These are phyloP conservation scores for Rhodotorula babjevae DNA, from an alignment of 768 basidiomycete species.

Conservation along the genomic window DNA sequence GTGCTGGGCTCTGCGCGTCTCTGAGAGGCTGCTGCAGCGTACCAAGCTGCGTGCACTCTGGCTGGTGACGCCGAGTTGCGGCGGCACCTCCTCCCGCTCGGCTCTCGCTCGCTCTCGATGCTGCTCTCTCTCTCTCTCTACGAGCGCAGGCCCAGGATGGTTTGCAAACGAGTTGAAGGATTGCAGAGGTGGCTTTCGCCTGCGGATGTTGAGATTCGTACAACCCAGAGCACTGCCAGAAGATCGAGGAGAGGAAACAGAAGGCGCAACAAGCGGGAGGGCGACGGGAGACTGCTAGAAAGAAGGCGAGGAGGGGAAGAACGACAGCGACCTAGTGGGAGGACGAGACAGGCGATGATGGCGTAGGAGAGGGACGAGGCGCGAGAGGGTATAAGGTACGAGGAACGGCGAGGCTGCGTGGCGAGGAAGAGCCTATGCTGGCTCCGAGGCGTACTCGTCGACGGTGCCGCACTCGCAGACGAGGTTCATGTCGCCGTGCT, in stretches of 20 bases:
- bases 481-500: conserved; percentile 82
- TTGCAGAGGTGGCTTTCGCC: not conserved
- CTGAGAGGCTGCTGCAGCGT: too few relatives aligned
- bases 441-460: conserved; percentile 32
- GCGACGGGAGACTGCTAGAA: not conserved
- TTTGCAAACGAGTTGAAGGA: not conserved
- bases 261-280: not conserved
- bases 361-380: not conserved
- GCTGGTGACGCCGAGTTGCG: too few relatives aligned
- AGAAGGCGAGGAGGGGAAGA: not conserved
- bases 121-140: too few relatives aligned
- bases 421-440: too few relatives aligned
- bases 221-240: not conserved
- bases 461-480: conserved; percentile 50
- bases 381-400: not conserved
- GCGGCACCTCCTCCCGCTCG: too few relatives aligned
- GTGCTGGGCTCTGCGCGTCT: too few relatives aligned
- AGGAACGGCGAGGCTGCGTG: not conserved
- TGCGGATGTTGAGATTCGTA: conserved; percentile 22
- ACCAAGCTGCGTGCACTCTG: too few relatives aligned
- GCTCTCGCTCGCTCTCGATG: too few relatives aligned
- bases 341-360: too few relatives aligned
- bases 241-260: not conserved
- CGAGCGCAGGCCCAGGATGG: not conserved
- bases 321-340: not conserved